A percentile compares a stretch with the other conserved stretches of the same genome.
phyloP scores from a whole-genome alignment of 352 stramenopile species.

The Globisporangium sylvaticum region DNA sequence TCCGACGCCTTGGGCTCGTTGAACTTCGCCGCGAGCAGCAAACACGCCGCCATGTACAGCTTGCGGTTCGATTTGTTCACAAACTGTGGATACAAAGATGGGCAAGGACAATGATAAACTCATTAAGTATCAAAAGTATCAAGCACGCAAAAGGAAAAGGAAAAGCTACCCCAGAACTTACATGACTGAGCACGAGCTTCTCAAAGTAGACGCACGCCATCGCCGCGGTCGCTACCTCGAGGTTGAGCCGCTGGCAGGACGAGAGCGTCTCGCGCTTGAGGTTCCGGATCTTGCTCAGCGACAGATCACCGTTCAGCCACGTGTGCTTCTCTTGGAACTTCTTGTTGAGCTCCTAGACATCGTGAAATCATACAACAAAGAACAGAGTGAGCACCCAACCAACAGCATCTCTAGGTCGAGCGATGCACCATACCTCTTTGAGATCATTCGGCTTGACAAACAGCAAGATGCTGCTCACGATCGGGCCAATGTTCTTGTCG shows the following conservation, averaged over 20 bases:
- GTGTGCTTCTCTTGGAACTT: constrained; percentile 95
- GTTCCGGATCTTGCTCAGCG: constrained; percentile 95
- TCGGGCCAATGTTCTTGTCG: constrained; percentile 88
- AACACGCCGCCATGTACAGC: constrained; percentile 94
- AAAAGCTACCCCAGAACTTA: constrained; percentile 18
- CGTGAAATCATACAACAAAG: not conserved
- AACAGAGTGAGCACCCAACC: not conserved
- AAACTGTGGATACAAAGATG: constrained; percentile 75
- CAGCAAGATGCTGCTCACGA: constrained; percentile 93
- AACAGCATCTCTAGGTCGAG: not conserved
- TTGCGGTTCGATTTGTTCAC: constrained; percentile 96
- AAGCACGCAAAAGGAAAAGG: not conserved
- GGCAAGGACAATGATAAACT: not conserved
- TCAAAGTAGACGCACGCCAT: constrained; percentile 97
- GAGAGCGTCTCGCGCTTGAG: constrained; percentile 88
- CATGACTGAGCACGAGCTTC: constrained; percentile 91
- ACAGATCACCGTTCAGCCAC: constrained; percentile 89
- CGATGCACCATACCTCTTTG: constrained; percentile 62
- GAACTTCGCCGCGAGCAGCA: constrained; percentile 94
- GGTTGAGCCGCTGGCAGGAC: constrained; percentile 67
- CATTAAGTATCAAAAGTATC: not conserved
- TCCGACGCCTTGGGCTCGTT: constrained; percentile 76
- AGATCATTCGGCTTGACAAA: constrained; percentile 94
- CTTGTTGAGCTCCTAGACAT: constrained; percentile 89
- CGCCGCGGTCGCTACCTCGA: constrained; percentile 93